Evolutionary conservation across 169 alveolate genomes (phyloP).

Genomic region (Plasmodium berghei): DNA sequence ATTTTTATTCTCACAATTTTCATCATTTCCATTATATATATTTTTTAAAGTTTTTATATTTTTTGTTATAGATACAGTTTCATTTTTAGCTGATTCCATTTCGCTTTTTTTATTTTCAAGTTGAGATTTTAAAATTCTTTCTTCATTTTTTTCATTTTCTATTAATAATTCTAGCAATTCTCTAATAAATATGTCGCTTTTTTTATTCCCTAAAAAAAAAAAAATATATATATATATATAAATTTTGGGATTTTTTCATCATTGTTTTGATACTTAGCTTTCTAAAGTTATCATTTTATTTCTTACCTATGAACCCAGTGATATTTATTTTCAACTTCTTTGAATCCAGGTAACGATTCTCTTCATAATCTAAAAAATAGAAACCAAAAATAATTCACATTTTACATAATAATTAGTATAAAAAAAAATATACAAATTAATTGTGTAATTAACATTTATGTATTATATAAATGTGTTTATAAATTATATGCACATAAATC

Average conservation of each 20-base stretch:
- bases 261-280: neutral
- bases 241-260: neutral
- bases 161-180: constrained; percentile 46
- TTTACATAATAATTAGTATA: neutral
- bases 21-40: constrained; percentile 22
- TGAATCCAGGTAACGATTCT: constrained; percentile 18
- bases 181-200: constrained; percentile 38
- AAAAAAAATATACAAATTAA: neutral
- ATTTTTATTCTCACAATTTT: too few species aligned
- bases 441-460: too few species aligned
- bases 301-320: constrained; percentile 55
- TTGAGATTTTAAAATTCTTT: neutral
- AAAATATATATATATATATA: neutral
- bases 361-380: constrained; percentile 24
- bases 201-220: constrained; percentile 29
- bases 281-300: neutral
- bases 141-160: constrained; percentile 35
- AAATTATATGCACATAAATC: too few species aligned
- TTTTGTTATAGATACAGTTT: constrained; percentile 25
- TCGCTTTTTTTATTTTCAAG: constrained; percentile 44
- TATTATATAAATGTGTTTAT: too few species aligned
- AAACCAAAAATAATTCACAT: neutral
- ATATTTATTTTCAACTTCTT: constrained; percentile 55
- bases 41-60: constrained; percentile 19
- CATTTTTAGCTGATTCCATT: constrained; percentile 24